phyloP scores from a whole-genome alignment of 2,329 filamentous ascomycete genomes.

The Dothiorella sarmentorum region DNA sequence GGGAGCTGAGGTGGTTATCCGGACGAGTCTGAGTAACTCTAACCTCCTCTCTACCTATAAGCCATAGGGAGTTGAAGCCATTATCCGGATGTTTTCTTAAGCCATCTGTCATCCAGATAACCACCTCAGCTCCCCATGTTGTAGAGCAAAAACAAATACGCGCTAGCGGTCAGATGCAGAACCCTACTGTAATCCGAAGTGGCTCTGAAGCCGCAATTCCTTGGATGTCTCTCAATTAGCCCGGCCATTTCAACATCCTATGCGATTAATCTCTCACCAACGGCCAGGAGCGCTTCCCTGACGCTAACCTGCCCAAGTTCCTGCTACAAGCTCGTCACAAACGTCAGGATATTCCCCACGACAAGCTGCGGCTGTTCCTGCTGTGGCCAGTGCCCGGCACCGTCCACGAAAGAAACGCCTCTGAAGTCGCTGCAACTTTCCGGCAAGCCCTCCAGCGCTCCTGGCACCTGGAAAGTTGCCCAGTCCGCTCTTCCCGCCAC shows the following conservation, averaged over 20 bases:
- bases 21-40: too few species aligned
- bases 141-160: too few species aligned
- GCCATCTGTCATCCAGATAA: too few species aligned
- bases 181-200: too few species aligned
- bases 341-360: slow-evolving; percentile 45
- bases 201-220: neutral
- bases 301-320: neutral
- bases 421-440: slow-evolving; percentile 53
- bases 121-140: too few species aligned
- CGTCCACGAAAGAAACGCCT: slow-evolving; percentile 53
- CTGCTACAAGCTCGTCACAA: slow-evolving; percentile 29
- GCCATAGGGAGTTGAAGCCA: too few species aligned
- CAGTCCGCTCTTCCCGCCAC: slow-evolving; percentile 63
- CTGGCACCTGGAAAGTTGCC: slow-evolving; percentile 66
- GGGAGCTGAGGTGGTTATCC: too few species aligned
- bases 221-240: neutral
- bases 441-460: slow-evolving; percentile 57
- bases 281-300: neutral
- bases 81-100: too few species aligned
- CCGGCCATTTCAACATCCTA: neutral
- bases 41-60: too few species aligned
- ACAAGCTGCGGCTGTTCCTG: slow-evolving; percentile 61
- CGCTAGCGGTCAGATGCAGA: too few species aligned
- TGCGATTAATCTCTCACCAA: neutral
- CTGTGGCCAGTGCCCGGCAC: slow-evolving; percentile 68